Evolutionary conservation across 345 rosid species (phyloP), one percentile per base, ranked within the genome.

Genomic region (Laguncularia racemosa): DNA sequence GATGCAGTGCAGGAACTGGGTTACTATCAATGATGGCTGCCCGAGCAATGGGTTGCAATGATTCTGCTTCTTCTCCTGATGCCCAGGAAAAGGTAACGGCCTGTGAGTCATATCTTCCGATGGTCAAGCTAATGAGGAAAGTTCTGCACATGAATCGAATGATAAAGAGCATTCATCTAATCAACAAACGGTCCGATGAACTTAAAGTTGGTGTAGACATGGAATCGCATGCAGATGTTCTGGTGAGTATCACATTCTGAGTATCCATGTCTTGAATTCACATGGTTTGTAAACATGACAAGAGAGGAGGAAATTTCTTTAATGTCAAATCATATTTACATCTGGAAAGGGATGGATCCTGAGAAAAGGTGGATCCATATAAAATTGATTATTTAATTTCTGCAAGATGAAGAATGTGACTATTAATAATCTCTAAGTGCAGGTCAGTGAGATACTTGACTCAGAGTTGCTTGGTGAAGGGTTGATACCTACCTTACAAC

Each of bases 391-490:
- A 9, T 33, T 33, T 4, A 33, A 33, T 4, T 4, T 33, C 40
- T 33, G n/a, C n/a, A n/a, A n/a, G n/a, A n/a, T n/a, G n/a, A n/a
- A n/a, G n/a, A n/a, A n/a, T n/a, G n/a, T n/a, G n/a, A n/a, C n/a
- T n/a, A n/a, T n/a, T n/a, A n/a, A n/a, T n/a, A n/a, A n/a, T n/a
- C n/a, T 64, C 53, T 58, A 16, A 67, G 50, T 63, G 62, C 75
- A 93, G 99, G 97, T 89, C 9, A 93, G 91, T 49, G 99, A 89
- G 74, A 93, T 89, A 71, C 74, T 93, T 63, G 99, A 93, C 67
- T 93, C 97, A 16, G 97, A 89, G 80, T 67, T 93, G 46, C 62
- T 93, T 56, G 99, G 99, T 48, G 99, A 93, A 82, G 97, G 99
- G 61, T 73, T 93, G 14, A 89, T 93, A 70, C 99, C 97, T 20